Conservation (phyloP, 768 basidiomycete genomes). For the Xerocomellus intermedius region DNA sequence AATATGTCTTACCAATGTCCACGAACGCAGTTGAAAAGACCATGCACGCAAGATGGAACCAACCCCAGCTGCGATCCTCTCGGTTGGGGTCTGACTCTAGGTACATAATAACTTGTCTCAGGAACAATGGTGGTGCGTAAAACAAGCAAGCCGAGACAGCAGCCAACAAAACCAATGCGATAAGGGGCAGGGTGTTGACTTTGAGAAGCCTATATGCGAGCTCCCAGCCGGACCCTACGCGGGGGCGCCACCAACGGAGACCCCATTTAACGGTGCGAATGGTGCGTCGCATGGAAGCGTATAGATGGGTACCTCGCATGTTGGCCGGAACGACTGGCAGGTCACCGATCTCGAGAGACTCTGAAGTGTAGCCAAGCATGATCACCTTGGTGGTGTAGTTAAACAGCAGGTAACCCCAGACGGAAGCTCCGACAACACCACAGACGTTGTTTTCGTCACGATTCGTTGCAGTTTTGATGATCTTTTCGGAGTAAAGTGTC, state of each 20-base stretch:
- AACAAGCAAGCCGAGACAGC: constrained; percentile 58
- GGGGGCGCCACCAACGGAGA: constrained; percentile 58
- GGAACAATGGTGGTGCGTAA: constrained; percentile 63
- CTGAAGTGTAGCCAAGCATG: constrained; percentile 72
- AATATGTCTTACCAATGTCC: constrained; percentile 40
- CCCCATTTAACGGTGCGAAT: constrained; percentile 50
- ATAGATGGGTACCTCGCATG: constrained; percentile 69
- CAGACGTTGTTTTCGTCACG: constrained; percentile 73
- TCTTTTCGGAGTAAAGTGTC: constrained; percentile 73
- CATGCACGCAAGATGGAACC: constrained; percentile 61
- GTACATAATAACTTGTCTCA: constrained; percentile 59
- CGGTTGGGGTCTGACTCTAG: constrained; percentile 62
- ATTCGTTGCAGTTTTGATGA: constrained; percentile 56
- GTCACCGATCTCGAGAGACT: constrained; percentile 82
- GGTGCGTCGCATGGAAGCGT: constrained; percentile 59
- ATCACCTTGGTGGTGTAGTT: constrained; percentile 87
- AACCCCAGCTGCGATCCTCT: constrained; percentile 65
- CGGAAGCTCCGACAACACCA: constrained; percentile 50
- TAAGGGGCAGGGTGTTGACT: constrained; percentile 48
- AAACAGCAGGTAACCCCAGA: constrained; percentile 60
- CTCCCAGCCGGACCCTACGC: constrained; percentile 60
- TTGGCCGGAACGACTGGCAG: constrained; percentile 75
- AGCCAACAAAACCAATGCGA: constrained; percentile 49
- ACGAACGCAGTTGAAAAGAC: constrained; percentile 44
- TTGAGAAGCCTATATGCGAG: constrained; percentile 60